Evolutionary conservation across 2,329 filamentous ascomycete genomes (phyloP).

Genomic region (Ceratocystis huliohia): DNA sequence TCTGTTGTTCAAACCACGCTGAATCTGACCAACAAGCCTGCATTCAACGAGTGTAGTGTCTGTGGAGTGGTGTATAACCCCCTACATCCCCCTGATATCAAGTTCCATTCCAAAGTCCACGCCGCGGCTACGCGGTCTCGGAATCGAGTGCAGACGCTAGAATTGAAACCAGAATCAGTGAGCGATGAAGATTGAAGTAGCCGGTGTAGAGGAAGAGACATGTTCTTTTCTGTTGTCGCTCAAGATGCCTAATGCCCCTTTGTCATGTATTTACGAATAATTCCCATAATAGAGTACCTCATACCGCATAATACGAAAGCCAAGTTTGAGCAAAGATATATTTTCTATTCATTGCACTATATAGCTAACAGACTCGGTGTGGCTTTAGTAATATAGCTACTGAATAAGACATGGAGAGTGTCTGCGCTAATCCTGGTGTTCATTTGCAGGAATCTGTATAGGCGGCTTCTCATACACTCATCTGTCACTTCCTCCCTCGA

Average conservation of each 20-base stretch:
- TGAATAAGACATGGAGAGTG: no score
- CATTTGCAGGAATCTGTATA: no score
- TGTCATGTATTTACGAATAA: neutral
- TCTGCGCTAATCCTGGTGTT: no score
- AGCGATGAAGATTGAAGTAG: neutral
- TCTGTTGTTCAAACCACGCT: slow-evolving; percentile 32
- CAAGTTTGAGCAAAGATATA: no score
- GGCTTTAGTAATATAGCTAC: no score
- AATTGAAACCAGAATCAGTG: neutral
- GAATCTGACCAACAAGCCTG: slow-evolving; percentile 32
- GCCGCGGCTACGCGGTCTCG: slow-evolving; percentile 27
- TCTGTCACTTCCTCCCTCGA: no score
- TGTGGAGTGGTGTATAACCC: slow-evolving; percentile 36
- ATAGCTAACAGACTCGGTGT: no score
- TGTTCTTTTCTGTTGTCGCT: neutral
- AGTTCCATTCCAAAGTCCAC: slow-evolving; percentile 32
- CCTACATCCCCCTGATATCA: slow-evolving; percentile 33
- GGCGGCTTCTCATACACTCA: no score
- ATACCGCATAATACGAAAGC: no score
- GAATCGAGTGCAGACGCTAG: slow-evolving; percentile 21
- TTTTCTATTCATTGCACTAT: no score
- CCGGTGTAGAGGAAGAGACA: neutral
- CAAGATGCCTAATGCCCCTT: neutral
- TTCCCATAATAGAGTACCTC: neutral
- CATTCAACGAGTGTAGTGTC: slow-evolving; percentile 34